Percentiles rank a stretch among this genome's conserved stretches.
phyloP scores from a whole-genome alignment of 116 monocot genomes.

The Cymodocea nodosa region DNA sequence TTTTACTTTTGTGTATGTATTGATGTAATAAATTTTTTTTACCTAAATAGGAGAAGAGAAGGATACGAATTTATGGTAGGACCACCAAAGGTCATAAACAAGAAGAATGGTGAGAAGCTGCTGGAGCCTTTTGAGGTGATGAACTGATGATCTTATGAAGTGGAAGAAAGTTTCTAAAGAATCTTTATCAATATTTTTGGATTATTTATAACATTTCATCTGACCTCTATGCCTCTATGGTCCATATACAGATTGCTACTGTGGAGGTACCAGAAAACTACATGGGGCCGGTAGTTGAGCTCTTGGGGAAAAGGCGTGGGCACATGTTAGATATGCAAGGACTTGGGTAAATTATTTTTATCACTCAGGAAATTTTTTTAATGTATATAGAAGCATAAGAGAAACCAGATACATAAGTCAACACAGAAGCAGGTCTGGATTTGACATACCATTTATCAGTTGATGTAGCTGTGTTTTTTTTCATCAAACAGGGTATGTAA shows the following conservation, averaged over 20 bases:
- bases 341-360: conserved; percentile 32
- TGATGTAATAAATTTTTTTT: neutral
- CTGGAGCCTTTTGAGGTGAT: conserved; percentile 92
- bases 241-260: conserved; percentile 66
- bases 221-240: neutral
- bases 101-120: conserved; percentile 54
- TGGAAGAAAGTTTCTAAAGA: neutral
- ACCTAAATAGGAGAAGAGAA: conserved; percentile 71
- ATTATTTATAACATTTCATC: neutral
- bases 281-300: conserved; percentile 88
- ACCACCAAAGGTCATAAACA: conserved; percentile 94
- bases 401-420: too few species aligned
- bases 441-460: too few species aligned
- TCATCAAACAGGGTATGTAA: too few species aligned
- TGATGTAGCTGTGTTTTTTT: too few species aligned
- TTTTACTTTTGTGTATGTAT: conserved; percentile 1
- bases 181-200: neutral
- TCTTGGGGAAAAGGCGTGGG: conserved; percentile 88
- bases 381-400: too few species aligned
- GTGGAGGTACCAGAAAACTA: conserved; percentile 84
- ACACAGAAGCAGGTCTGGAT: too few species aligned
- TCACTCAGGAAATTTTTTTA: too few species aligned
- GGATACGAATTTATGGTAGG: conserved; percentile 99
- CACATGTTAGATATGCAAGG: conserved; percentile 97
- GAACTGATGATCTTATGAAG: conserved; percentile 15